Percentiles rank a stretch among this genome's conserved stretches.
Conservation (phyloP, 2,329 filamentous ascomycete species). For the Colletotrichum gigasporum region DNA sequence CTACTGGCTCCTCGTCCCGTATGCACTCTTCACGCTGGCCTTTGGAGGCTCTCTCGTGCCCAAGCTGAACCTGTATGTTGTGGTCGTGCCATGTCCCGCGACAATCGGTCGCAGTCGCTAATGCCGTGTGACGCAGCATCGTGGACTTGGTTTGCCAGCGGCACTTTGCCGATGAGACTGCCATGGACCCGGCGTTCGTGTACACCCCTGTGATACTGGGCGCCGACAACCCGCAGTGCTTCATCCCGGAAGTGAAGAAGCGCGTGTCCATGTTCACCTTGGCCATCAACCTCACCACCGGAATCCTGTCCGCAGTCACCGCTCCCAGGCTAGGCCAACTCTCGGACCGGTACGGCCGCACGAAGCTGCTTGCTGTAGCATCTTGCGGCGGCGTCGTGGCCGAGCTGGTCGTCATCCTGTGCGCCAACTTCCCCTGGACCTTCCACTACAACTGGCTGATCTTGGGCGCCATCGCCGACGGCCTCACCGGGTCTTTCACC, state of each 20-base stretch:
- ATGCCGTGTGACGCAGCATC: slow-evolving; percentile 57
- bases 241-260: slow-evolving; percentile 79
- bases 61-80: slow-evolving; percentile 78
- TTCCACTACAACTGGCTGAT: slow-evolving; percentile 84
- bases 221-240: slow-evolving; percentile 81
- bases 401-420: slow-evolving; percentile 81
- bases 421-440: slow-evolving; percentile 76
- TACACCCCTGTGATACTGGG: slow-evolving; percentile 74
- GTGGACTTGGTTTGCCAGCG: slow-evolving; percentile 83
- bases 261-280: slow-evolving; percentile 82
- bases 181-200: slow-evolving; percentile 65
- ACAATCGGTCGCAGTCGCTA: slow-evolving; percentile 2
- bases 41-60: slow-evolving; percentile 89
- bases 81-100: background rate
- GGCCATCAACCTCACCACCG: slow-evolving; percentile 77
- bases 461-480: slow-evolving; percentile 80
- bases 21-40: slow-evolving; percentile 82
- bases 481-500: slow-evolving; percentile 88
- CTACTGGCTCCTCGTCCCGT: slow-evolving; percentile 84
- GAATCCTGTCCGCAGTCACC: slow-evolving; percentile 80
- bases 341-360: slow-evolving; percentile 88
- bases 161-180: slow-evolving; percentile 77
- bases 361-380: slow-evolving; percentile 75
- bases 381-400: slow-evolving; percentile 78
- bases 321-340: slow-evolving; percentile 85